Evolutionary conservation across 2,329 filamentous ascomycete species (phyloP).

Genomic region (Sporothrix protearum): DNA sequence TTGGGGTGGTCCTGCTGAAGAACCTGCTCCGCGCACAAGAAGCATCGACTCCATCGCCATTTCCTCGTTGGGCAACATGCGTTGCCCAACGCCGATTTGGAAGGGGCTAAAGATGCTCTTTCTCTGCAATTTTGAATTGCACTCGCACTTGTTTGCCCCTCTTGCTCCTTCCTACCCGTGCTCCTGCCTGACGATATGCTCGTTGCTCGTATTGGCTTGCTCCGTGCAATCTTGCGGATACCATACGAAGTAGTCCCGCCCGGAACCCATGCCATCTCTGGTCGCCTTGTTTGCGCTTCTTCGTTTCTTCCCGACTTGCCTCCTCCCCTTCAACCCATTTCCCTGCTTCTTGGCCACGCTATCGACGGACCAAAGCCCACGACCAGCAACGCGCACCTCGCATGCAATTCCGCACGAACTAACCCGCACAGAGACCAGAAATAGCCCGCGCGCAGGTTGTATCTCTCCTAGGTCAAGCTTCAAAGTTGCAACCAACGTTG

Average conservation of each 20-base stretch:
- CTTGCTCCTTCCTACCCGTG: not conserved
- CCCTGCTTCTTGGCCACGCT: not conserved
- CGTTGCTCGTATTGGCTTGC: not conserved
- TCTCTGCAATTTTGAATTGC: not conserved
- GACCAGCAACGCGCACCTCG: not conserved
- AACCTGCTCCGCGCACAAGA: not conserved
- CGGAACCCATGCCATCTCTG: not conserved
- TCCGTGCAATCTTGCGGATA: conserved; percentile 2
- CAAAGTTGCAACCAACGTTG: conserved; percentile 1
- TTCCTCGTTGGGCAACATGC: conserved; percentile 9
- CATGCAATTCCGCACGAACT: not conserved
- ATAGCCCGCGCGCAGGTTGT: not conserved
- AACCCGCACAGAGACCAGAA: not conserved
- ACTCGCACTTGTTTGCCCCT: not conserved
- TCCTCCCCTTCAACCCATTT: not conserved
- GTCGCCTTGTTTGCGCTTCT: not conserved
- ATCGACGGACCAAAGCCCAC: not conserved
- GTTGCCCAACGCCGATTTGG: not conserved
- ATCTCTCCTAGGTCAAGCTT: conserved; percentile 8
- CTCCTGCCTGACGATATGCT: not conserved
- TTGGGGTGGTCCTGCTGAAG: not conserved
- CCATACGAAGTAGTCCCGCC: not conserved
- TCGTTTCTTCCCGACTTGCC: too few species aligned
- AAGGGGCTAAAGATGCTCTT: not conserved
- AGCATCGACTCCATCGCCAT: not conserved